Base-by-base conservation (phyloP, 2,329 filamentous ascomycete species). In the Fusarium sp. region DNA sequence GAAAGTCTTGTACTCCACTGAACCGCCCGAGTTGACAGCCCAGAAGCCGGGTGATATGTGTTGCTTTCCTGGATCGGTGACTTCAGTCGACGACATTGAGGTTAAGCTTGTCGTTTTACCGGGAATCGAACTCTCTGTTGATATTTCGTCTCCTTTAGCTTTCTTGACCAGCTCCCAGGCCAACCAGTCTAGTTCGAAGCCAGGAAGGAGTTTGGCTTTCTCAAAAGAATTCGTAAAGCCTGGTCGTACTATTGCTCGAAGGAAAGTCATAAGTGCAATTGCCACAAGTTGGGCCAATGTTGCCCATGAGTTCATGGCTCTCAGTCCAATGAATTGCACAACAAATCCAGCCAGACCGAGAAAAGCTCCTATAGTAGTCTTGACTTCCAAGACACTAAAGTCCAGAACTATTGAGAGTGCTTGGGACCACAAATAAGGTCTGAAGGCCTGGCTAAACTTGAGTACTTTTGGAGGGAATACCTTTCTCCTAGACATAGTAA, bases 261-360 rank as follows among this genome's bases (percentile, higher is more conserved):
- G 13, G 3, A 28, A 20, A 0, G 44, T 46, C 61, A 64, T 64
- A 8, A 64, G 38, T 1, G 17, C 39, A 7, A 61, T 11, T 0
- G 22, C 44, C 0, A 31, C 17, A 2, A 64, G 61, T 4, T 64
- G 61, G 0, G 39, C 45, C 8, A 64, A 20, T 3, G 61, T 26
- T 5, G 61, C 61, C 3, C 33, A 31, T 5, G 42, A 64, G 31
- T 64, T 45, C 61, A 65, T 65, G 3, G 20, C 51, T 5, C 61
- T 51, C 0, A 65, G 39, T 1, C 61, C 61, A 10, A 65, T 61
- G 2, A 65, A 65, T 2, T 65, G 62, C 0, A 62, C 15, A 0
- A 65, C 3, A 6, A 65, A 65, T 6, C 58, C 62, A 1, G 4
- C 4, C 1, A 65, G 7, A 6, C 45, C 28, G 3, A 31, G 13